Conservation (phyloP, 257 asterid species). For the Solanum lycopersicoides region DNA sequence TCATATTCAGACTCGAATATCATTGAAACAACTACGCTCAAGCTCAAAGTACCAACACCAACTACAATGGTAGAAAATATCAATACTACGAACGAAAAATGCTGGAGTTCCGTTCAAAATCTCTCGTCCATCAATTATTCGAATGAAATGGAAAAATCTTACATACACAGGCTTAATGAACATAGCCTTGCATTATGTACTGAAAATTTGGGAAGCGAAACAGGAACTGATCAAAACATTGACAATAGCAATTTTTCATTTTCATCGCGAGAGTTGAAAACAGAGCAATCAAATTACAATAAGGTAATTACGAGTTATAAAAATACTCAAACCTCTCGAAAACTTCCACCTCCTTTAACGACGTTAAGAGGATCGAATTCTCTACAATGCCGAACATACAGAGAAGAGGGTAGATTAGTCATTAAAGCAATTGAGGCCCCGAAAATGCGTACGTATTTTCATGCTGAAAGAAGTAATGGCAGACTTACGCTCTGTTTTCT, state of each 20-base stretch:
- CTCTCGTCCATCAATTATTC: neutral
- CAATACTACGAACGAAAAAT: neutral
- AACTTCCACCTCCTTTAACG: conserved; percentile 79
- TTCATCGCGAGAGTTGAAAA: conserved; percentile 4
- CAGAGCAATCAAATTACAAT: neutral
- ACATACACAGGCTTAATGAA: conserved; percentile 30
- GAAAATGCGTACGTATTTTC: conserved; percentile 27
- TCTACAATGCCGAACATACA: conserved; percentile 41
- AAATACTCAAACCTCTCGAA: neutral
- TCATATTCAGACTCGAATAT: conserved; percentile 28
- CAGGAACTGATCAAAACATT: conserved; percentile 41
- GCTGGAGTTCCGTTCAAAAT: conserved; percentile 36
- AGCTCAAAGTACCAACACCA: conserved; percentile 30
- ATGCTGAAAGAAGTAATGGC: conserved; percentile 70
- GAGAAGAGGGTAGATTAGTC: conserved; percentile 62
- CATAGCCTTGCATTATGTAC: conserved; percentile 67
- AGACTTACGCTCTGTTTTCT: conserved; percentile 43
- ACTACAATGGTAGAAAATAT: neutral
- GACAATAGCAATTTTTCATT: conserved; percentile 32
- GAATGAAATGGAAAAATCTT: conserved; percentile 7
- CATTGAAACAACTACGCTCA: conserved; percentile 39
- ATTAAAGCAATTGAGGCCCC: conserved; percentile 61
- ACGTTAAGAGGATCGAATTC: conserved; percentile 48
- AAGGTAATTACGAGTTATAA: neutral
- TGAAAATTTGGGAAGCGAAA: conserved; percentile 71